These are phyloP conservation scores for Gonium pectorale DNA, from an alignment of 139 green algal species.

Conservation along the genomic window DNA sequence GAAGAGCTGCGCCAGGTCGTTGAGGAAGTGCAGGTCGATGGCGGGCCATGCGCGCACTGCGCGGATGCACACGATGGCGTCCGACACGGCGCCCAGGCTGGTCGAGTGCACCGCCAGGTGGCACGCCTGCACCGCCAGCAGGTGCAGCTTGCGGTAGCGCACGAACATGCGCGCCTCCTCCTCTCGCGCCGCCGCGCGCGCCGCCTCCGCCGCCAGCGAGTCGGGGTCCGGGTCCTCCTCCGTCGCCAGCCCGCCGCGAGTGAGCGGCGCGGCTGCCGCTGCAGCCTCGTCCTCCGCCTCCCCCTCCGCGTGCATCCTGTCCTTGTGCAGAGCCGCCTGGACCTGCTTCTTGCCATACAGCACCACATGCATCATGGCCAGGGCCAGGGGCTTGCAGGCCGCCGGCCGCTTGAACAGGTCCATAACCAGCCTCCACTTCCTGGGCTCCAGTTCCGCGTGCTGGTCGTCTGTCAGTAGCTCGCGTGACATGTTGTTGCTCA, in stretches of 20 bases:
- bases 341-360: constrained; percentile 1
- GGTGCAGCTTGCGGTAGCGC: constrained; percentile 20
- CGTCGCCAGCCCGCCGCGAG: too few species aligned
- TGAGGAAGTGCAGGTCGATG: constrained; percentile 17
- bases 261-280: not conserved
- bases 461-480: not conserved
- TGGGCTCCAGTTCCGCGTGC: not conserved
- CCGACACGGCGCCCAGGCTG: constrained; percentile 9
- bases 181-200: not conserved
- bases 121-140: constrained; percentile 26
- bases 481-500: not conserved
- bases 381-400: constrained; percentile 24
- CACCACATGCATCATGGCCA: constrained; percentile 17
- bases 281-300: not conserved
- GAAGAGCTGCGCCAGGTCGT: constrained; percentile 30
- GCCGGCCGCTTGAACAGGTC: constrained; percentile 13
- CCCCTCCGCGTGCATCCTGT: not conserved
- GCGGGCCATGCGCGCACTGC: constrained; percentile 13
- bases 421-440: constrained; percentile 1
- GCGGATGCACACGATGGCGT: constrained; percentile 12
- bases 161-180: not conserved
- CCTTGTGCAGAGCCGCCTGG: not conserved
- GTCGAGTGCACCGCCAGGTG: constrained; percentile 36
- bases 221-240: not conserved
- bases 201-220: not conserved